These are phyloP conservation scores for Diospyros kaki DNA, from an alignment of 148 eudicot genomes.

Conservation along the genomic window DNA sequence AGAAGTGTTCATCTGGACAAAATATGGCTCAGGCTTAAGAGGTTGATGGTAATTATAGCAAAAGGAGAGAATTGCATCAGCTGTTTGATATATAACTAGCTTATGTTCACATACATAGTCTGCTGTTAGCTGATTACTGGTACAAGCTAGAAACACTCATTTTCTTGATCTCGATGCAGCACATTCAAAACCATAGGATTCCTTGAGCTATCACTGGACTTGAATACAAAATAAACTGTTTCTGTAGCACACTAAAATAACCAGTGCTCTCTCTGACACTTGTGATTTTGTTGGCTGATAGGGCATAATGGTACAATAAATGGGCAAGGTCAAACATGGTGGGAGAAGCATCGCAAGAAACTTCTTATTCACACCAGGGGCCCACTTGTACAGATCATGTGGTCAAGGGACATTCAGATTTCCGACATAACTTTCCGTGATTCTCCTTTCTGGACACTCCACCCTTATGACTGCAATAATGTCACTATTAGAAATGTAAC, in stretches of 20 bases:
- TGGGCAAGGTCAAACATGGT: slow-evolving; percentile 95
- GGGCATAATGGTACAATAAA: slow-evolving; percentile 94
- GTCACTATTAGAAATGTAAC: slow-evolving; percentile 73
- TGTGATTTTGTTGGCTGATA: slow-evolving; percentile 27
- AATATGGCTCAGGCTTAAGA: neutral
- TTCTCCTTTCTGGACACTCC: slow-evolving; percentile 98
- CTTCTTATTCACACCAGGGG: slow-evolving; percentile 91
- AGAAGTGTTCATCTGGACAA: slow-evolving; percentile 3
- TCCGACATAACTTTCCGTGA: slow-evolving; percentile 72
- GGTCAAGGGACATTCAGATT: slow-evolving; percentile 80
- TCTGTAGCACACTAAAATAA: neutral
- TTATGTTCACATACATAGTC: neutral
- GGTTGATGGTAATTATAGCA: neutral
- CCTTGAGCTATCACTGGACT: neutral
- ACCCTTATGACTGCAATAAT: slow-evolving; percentile 95
- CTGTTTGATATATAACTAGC: neutral
- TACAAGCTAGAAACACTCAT: neutral
- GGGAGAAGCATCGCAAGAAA: slow-evolving; percentile 75
- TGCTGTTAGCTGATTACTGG: neutral
- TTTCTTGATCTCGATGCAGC: neutral
- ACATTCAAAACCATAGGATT: neutral
- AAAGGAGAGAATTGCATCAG: neutral
- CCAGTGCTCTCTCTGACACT: neutral
- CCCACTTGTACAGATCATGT: slow-evolving; percentile 95
- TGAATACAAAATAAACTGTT: slow-evolving; percentile 4